Base-by-base conservation (phyloP, 176 grass and related monocot species). In the Lolium multiflorum region DNA sequence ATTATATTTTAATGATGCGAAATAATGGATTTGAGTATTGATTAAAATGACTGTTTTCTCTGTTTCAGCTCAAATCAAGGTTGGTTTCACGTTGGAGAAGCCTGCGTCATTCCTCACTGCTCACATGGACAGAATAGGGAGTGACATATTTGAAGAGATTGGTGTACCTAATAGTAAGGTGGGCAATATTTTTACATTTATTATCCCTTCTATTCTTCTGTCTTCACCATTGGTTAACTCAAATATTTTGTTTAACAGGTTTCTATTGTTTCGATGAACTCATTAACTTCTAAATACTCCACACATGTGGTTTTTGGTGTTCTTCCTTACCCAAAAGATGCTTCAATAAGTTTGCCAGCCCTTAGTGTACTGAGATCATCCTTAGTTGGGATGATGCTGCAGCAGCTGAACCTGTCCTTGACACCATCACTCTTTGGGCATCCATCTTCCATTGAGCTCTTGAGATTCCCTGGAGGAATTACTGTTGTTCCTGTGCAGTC, bases 131-230 rank as follows among this genome's bases (percentile, higher is more conserved):
- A 89, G 78, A 87, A 69, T 95, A 77, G 91, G 76, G 84, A 89
- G 86, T 85, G 93, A 93, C 81, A 95, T 95, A 93, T 91, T 87
- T 75, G 89, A 91, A 78, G 93, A 95, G 71, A 87, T 95, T 31
- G 93, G 91, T 76, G 72, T 95, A 82, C 93, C 93, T 64, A 93
- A 91, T 91, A 91, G 91, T 82, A 93, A 93, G 93, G 93, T 95
- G 59, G 22, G 15, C 21, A 35, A 4, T 62, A 78, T 17, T 52
- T 65, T 52, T 22, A 1, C 18, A 35, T 61, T 71, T 38, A 39
- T 31, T 69, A 35, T 12, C 76, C 3, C 20, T 62, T 21, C 56
- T 62, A 10, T 35, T 17, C 5, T 57, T 71, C 4, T 20, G 26
- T 24, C 16, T 75, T n/a, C 20, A 21, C 38, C 21, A 20, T 85